phyloP scores from a whole-genome alignment of 1,139 yeast genomes.

The Lodderomyces oxycetoniae region DNA sequence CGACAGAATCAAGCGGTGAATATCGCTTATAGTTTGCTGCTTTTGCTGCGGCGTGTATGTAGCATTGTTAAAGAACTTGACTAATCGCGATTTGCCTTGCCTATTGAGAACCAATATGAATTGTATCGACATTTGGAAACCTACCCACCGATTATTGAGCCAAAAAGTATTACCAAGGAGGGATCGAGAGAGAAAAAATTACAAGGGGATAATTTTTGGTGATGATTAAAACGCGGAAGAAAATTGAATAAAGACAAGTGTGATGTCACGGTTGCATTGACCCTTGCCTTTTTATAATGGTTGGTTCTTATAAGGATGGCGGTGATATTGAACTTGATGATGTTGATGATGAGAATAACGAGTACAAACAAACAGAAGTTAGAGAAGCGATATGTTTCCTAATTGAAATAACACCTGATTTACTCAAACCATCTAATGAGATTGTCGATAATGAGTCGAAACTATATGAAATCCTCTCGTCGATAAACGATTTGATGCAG shows the following conservation, averaged over 20 bases:
- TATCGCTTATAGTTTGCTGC: conserved; percentile 57
- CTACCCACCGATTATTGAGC: too few relatives aligned
- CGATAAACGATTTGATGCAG: conserved; percentile 52
- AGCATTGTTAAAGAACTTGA: conserved; percentile 64
- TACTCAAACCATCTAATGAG: conserved; percentile 36
- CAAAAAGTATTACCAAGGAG: too few relatives aligned
- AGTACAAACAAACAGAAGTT: conserved; percentile 41
- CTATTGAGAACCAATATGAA: conserved; percentile 79
- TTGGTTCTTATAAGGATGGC: neutral
- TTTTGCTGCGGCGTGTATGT: conserved; percentile 38
- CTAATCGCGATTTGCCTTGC: conserved; percentile 87
- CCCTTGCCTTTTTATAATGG: too few relatives aligned
- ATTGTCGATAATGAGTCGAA: too few relatives aligned
- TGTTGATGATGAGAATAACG: conserved; percentile 12
- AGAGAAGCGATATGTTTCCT: conserved; percentile 63
- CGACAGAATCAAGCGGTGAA: conserved; percentile 77
- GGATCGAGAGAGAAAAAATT: too few relatives aligned
- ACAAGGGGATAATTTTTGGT: too few relatives aligned
- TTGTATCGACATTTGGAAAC: conserved; percentile 82
- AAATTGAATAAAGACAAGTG: too few relatives aligned
- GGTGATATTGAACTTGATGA: conserved; percentile 6
- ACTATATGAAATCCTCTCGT: conserved; percentile 47
- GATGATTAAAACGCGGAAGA: too few relatives aligned
- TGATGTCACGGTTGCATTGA: too few relatives aligned
- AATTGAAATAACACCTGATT: conserved; percentile 52